These are phyloP conservation scores for Leucosporidium yakuticum DNA, from an alignment of 768 basidiomycete species.

Conservation along the genomic window DNA sequence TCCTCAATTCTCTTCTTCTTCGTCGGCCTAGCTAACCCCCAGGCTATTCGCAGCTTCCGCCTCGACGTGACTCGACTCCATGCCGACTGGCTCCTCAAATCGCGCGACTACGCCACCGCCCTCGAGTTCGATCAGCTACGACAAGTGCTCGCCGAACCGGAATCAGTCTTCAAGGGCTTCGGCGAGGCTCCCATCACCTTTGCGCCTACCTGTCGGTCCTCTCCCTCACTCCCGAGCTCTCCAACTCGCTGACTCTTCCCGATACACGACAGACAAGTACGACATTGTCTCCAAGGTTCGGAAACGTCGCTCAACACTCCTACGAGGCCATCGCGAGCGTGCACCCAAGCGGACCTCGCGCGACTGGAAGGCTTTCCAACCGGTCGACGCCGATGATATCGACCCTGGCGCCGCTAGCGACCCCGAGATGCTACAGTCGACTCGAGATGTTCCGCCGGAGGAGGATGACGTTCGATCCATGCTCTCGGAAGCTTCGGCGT, in stretches of 20 bases:
- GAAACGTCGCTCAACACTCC: conserved; percentile 34
- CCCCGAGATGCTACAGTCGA: background rate
- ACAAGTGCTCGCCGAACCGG: conserved; percentile 62
- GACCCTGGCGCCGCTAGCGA: background rate
- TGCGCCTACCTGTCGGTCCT: conserved; percentile 65
- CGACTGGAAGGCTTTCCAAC: background rate
- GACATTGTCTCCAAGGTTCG: conserved; percentile 63
- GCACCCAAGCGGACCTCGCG: background rate
- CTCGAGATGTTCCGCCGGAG: background rate
- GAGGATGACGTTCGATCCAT: conserved; percentile 16
- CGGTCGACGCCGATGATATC: conserved; percentile 5
- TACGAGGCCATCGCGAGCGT: background rate
- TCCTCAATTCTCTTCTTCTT: background rate
- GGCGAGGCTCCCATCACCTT: conserved; percentile 73
- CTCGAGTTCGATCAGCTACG: conserved; percentile 84
- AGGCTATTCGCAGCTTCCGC: conserved; percentile 63
- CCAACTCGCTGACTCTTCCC: background rate
- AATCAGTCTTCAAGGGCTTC: conserved; percentile 66
- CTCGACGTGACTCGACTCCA: conserved; percentile 81
- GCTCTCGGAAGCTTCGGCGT: conserved; percentile 14
- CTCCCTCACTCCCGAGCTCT: background rate
- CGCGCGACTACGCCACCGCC: conserved; percentile 75
- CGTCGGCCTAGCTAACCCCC: background rate
- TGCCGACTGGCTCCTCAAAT: conserved; percentile 86
- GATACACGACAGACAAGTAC: conserved; percentile 57